Evolutionary conservation across 768 basidiomycete genomes (phyloP).

Genomic region (Tricholoma hemisulphureum): DNA sequence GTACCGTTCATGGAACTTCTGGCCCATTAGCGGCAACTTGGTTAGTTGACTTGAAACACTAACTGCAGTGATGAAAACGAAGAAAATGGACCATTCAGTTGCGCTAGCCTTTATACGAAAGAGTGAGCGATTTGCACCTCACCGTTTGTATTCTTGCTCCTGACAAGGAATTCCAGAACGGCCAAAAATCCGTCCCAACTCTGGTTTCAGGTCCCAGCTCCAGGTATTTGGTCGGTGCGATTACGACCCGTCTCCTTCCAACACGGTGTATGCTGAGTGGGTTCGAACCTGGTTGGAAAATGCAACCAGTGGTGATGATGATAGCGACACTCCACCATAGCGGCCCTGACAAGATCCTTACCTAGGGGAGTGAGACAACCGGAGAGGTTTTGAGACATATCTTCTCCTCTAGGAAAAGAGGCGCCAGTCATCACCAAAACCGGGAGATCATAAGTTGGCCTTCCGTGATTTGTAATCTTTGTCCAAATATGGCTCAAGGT

Average conservation of each 20-base stretch:
- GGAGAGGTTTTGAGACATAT: too few relatives aligned
- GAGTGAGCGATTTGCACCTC: constrained; percentile 38
- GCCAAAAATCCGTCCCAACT: constrained; percentile 44
- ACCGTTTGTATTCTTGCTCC: not conserved
- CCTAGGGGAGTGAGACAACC: too few relatives aligned
- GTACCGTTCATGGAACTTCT: constrained; percentile 22
- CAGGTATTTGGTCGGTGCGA: constrained; percentile 51
- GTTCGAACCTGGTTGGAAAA: too few relatives aligned
- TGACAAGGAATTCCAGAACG: constrained; percentile 29
- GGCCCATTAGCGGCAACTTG: not conserved
- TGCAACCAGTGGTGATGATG: too few relatives aligned
- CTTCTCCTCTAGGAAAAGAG: too few relatives aligned
- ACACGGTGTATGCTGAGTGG: constrained; percentile 54
- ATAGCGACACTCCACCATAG: too few relatives aligned
- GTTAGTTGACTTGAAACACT: not conserved
- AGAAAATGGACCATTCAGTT: constrained; percentile 37
- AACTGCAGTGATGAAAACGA: constrained; percentile 48
- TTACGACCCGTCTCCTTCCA: constrained; percentile 41
- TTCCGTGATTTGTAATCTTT: too few relatives aligned
- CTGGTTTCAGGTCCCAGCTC: constrained; percentile 58
- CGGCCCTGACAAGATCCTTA: too few relatives aligned
- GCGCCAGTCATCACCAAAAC: too few relatives aligned
- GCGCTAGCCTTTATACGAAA: constrained; percentile 50
- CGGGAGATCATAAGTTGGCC: too few relatives aligned
- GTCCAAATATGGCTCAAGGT: too few relatives aligned